phyloP scores from a whole-genome alignment of 345 rosid species.

The Kernera saxatilis region DNA sequence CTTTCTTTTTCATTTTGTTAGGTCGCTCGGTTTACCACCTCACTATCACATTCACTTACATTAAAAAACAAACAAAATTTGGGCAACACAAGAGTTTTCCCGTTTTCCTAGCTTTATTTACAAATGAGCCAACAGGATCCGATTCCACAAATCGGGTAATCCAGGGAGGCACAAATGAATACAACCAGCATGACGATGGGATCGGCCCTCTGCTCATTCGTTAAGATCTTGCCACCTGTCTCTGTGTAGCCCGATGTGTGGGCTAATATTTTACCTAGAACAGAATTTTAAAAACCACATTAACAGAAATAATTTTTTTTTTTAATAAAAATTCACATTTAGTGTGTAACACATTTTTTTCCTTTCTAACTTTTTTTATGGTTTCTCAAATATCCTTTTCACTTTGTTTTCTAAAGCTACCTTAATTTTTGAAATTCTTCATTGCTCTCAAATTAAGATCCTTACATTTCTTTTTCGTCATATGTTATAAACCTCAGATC shows the following conservation, averaged over 20 bases:
- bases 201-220: conserved; percentile 57
- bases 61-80: neutral
- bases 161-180: conserved; percentile 98
- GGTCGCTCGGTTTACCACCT: neutral
- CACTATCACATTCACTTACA: neutral
- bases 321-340: too few relatives aligned
- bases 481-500: too few relatives aligned
- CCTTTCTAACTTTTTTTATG: too few relatives aligned
- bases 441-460: too few relatives aligned
- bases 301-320: too few relatives aligned
- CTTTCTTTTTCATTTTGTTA: neutral
- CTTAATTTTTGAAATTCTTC: too few relatives aligned
- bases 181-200: conserved; percentile 76
- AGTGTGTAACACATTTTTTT: too few relatives aligned
- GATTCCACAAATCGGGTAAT: conserved; percentile 90
- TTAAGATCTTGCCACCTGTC: conserved; percentile 62
- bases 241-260: conserved; percentile 78
- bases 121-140: conserved; percentile 65
- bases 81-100: neutral
- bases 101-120: conserved; percentile 27
- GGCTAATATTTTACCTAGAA: too few relatives aligned
- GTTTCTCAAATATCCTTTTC: too few relatives aligned
- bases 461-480: too few relatives aligned
- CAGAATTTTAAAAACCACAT: too few relatives aligned
- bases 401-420: too few relatives aligned